Evolutionary conservation across 805 yeast species (phyloP).

Genomic region (Maudiozyma pseudohumilis): DNA sequence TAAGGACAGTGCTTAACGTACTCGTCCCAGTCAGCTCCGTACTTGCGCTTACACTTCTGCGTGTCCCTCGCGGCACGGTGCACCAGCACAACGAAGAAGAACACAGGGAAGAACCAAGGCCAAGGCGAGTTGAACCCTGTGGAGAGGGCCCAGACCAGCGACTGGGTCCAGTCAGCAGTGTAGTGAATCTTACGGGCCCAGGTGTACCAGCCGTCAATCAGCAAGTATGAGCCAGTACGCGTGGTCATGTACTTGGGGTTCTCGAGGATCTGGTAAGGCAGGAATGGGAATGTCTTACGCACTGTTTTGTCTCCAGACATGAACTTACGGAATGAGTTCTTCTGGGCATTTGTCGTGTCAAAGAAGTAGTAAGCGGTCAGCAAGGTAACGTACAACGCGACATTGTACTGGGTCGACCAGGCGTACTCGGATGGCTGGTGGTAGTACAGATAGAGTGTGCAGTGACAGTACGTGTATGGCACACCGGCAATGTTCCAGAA

Average conservation of each 20-base stretch:
- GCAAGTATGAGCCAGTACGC: slow-evolving; percentile 70
- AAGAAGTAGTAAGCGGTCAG: slow-evolving; percentile 78
- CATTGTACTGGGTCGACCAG: slow-evolving; percentile 56
- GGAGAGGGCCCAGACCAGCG: slow-evolving; percentile 82
- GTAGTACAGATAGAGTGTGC: slow-evolving; percentile 72
- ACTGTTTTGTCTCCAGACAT: slow-evolving; percentile 68
- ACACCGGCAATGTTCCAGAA: slow-evolving; percentile 99
- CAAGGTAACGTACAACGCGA: slow-evolving; percentile 45
- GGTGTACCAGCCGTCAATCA: slow-evolving; percentile 90
- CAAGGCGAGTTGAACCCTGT: slow-evolving; percentile 83
- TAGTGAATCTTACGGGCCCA: slow-evolving; percentile 92
- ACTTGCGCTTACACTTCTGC: slow-evolving; percentile 73
- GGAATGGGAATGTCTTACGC: slow-evolving; percentile 87
- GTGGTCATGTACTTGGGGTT: slow-evolving; percentile 82
- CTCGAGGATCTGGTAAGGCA: slow-evolving; percentile 73
- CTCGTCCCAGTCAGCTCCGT: slow-evolving; percentile 89
- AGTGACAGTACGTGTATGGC: slow-evolving; percentile 94
- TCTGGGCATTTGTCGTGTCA: slow-evolving; percentile 91
- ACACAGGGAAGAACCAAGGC: slow-evolving; percentile 93
- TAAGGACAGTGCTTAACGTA: slow-evolving; percentile 85
- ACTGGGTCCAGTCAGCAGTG: slow-evolving; percentile 86
- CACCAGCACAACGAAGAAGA: slow-evolving; percentile 75
- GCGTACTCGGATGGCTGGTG: slow-evolving; percentile 78
- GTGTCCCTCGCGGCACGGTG: slow-evolving; percentile 89
- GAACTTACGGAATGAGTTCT: slow-evolving; percentile 78